Conservation (phyloP, 2,329 filamentous ascomycete genomes). For the Stachybotrys echinatus region DNA sequence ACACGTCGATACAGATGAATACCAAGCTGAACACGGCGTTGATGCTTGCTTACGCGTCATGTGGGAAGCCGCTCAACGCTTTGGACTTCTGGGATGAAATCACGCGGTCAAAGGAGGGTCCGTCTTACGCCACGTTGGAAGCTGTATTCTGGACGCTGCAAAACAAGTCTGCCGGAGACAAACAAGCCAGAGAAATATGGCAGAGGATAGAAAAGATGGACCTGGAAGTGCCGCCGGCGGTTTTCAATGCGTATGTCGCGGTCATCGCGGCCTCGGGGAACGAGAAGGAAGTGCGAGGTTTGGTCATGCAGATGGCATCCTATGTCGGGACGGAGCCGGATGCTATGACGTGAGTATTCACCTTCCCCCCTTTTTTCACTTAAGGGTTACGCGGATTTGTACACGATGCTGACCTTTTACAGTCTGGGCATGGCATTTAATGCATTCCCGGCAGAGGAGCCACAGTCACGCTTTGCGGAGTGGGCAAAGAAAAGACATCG, state of each 20-base stretch:
- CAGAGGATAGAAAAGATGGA: conserved; percentile 66
- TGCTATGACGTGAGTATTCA: conserved; percentile 65
- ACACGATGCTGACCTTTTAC: conserved; percentile 12
- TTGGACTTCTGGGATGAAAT: conserved; percentile 83
- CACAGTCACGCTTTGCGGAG: conserved; percentile 64
- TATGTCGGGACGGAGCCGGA: conserved; percentile 65
- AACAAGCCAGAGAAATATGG: conserved; percentile 64
- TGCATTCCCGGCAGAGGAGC: conserved; percentile 57
- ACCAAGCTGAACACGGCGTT: conserved; percentile 77
- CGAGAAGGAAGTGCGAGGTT: conserved; percentile 59
- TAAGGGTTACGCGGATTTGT: too few relatives aligned
- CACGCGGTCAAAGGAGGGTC: conserved; percentile 76
- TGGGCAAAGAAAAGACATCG: conserved; percentile 70
- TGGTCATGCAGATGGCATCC: conserved; percentile 62
- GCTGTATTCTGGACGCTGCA: conserved; percentile 80
- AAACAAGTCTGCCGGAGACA: conserved; percentile 50
- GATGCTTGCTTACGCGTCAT: conserved; percentile 78
- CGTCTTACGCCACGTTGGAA: conserved; percentile 73
- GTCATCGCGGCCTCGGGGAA: conserved; percentile 70
- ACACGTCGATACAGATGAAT: conserved; percentile 69
- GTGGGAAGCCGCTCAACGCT: conserved; percentile 59
- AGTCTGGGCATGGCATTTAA: conserved; percentile 76
- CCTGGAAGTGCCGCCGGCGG: conserved; percentile 65
- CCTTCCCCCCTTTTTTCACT: not conserved
- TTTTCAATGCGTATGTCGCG: conserved; percentile 74